These are phyloP conservation scores for Coprinellus aureogranulatus DNA, from an alignment of 768 basidiomycete genomes.

Conservation along the genomic window DNA sequence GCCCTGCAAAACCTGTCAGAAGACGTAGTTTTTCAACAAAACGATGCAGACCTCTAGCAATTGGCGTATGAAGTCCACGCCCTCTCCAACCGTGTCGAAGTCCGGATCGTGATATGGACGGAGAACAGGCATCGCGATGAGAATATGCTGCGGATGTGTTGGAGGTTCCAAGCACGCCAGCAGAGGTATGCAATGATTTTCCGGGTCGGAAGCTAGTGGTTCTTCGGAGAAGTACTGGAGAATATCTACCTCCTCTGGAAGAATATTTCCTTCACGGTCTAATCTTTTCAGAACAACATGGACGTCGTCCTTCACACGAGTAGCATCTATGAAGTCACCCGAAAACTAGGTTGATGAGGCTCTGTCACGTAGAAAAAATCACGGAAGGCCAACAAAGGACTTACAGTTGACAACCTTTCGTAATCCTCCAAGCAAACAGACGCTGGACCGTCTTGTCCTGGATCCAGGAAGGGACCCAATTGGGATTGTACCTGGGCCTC, in stretches of 20 bases:
- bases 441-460: not conserved
- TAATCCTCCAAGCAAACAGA: not conserved
- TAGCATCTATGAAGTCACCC: not conserved
- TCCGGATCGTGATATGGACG: conserved; percentile 23
- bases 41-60: conserved; percentile 30
- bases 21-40: not conserved
- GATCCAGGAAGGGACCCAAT: not conserved
- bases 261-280: conserved; percentile 1
- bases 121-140: conserved; percentile 34
- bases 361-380: not conserved
- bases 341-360: not conserved
- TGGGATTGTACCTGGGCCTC: not conserved
- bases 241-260: conserved; percentile 24
- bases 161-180: conserved; percentile 17
- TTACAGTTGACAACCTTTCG: not conserved
- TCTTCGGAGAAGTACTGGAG: conserved; percentile 18
- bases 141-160: conserved; percentile 9
- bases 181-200: conserved; percentile 32
- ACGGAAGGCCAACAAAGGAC: not conserved
- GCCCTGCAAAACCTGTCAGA: not conserved
- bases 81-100: conserved; percentile 35
- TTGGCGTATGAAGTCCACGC: conserved; percentile 29
- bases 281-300: conserved; percentile 13
- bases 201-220: conserved; percentile 16
- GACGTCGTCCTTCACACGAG: not conserved